Base-by-base conservation (phyloP, 306 rosid species). In the Trichosanthes truncata region DNA sequence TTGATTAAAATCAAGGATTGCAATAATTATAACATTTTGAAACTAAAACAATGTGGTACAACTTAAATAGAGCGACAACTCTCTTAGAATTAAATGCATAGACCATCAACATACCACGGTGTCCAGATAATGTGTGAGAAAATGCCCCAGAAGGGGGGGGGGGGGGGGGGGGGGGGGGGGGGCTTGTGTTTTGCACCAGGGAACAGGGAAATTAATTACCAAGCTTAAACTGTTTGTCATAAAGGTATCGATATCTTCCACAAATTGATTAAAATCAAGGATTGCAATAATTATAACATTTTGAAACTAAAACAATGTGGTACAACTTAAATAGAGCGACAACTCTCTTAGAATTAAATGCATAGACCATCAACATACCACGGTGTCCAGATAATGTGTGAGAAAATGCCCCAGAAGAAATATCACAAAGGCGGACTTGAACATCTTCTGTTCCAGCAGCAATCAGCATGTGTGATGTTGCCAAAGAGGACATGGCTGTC, bases 361-460 rank as follows among this genome's bases (percentile, higher is more conserved):
- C 1, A 71, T 12, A 20, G 45, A 52, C 10, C 57, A 66, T 5
- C 5, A 79, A 8, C 89, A 85, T 85, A 95, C 97, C 97, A 17
- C 97, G 97, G 63, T 95, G 99, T 72, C 97, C 99, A 26, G 99
- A 95, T 77, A 93, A 81, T 21, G 97, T 95, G 81, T 95, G 97
- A 90, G 96, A 82, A 83, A 91, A 91, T 36, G 97, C 97, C 48
- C 99, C 99, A 0, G 99, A 90, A 80, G 97, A 83, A 81, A 95
- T 90, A 89, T 95, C 97, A 83, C 99, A 95, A 52, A 95, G 97
- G 74, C 97, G 97, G 77, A 95, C 99, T 77, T 95, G 99, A 10
- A 95, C 99, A 84, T 95, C 99, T 81, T 93, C 96, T n/a, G 99
- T 91, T 51, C 87, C 97, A 55, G 91, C 94, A 43, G 97, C 99